Percentiles rank a stretch among this genome's conserved stretches.
These are phyloP conservation scores for Lodderomyces orthopsilosis DNA, from an alignment of 1,139 yeast genomes.

Conservation along the genomic window DNA sequence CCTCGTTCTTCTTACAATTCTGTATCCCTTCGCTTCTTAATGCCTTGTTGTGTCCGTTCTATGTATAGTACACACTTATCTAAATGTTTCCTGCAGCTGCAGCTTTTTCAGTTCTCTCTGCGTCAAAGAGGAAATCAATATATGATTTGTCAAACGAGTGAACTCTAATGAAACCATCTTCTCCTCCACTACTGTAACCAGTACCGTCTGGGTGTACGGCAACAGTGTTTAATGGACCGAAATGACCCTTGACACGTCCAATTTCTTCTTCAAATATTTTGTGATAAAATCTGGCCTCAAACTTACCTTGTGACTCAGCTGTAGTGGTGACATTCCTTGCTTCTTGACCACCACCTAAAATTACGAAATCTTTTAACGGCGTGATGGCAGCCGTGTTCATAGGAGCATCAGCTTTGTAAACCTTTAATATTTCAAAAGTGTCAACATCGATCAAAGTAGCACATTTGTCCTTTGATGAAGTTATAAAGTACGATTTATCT, in stretches of 20 bases:
- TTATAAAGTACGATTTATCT: constrained; percentile 85
- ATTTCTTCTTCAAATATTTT: constrained; percentile 93
- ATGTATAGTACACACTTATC: background rate
- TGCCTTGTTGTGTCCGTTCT: background rate
- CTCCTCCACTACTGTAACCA: constrained; percentile 94
- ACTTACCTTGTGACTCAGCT: constrained; percentile 89
- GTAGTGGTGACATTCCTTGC: constrained; percentile 98
- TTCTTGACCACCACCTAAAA: constrained; percentile 99
- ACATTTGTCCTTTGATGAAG: constrained; percentile 89
- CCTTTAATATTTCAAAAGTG: constrained; percentile 67
- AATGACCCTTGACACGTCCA: constrained; percentile 97
- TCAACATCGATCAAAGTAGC: constrained; percentile 82
- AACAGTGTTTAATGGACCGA: constrained; percentile 94
- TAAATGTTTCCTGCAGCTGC: constrained; percentile 32
- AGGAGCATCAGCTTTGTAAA: constrained; percentile 86
- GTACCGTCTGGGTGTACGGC: constrained; percentile 95
- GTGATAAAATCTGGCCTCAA: constrained; percentile 95
- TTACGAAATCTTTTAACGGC: constrained; percentile 85
- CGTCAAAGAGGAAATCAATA: constrained; percentile 89
- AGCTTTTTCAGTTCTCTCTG: constrained; percentile 73
- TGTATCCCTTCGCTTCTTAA: background rate
- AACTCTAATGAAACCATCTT: constrained; percentile 94
- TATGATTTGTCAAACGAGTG: constrained; percentile 91
- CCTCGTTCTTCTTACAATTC: background rate
- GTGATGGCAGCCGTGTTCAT: constrained; percentile 95